Evolutionary conservation across 1,284 basidiomycete genomes (phyloP), one percentile per base, ranked within the genome.

Genomic region (Cutaneotrichosporon cutaneum): DNA sequence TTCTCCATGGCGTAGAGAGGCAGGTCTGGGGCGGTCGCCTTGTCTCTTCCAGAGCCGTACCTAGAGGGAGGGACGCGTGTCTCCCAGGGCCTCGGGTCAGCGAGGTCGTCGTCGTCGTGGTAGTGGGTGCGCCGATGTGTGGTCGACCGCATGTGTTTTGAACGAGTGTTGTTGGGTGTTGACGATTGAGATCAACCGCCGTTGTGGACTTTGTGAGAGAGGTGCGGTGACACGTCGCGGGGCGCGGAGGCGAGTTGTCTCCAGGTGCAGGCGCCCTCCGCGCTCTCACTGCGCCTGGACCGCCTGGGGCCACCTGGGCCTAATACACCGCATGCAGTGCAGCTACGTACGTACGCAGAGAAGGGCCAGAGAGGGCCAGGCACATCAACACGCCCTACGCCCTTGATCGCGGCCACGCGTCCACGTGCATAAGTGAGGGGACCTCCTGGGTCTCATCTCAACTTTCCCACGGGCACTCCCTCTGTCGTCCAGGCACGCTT

Each of bases 51-150:
- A 21, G 57, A 59, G n/a, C 76, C 76, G 76, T 77, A 77, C 16
- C 61, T 61, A 18, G 67, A 65, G 11, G 64, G 63, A 48, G 71
- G 67, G 14, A 66, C 66, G 51, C 72, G 61, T 2, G 71, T 72
- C 68, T 77, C 74, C 76, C 76, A 77, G 47, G 76, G 76, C 58
- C 72, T 56, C 21, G 74, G 74, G 64, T 77, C 76, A 26, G 71
- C 64, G 18, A 76, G 60, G 52, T 75, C 71, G 65, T 70, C 68
- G 61, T 68, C 68, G 66, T 70, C 70, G 54, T 64, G 63, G 36
- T 62, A 57, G 30, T 63, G 60, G 32, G 63, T 61, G 56, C 64
- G 64, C 32, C 64, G 64, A 63, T 66, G 61, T 30, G 61, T 61
- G 26, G 64, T 61, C 64, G 64, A 66, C 64, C 54, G 61, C 64